A percentile compares a stretch with the other conserved stretches of the same genome.
phyloP scores from a whole-genome alignment of 768 basidiomycete genomes.

The Hortiboletus campestris region DNA sequence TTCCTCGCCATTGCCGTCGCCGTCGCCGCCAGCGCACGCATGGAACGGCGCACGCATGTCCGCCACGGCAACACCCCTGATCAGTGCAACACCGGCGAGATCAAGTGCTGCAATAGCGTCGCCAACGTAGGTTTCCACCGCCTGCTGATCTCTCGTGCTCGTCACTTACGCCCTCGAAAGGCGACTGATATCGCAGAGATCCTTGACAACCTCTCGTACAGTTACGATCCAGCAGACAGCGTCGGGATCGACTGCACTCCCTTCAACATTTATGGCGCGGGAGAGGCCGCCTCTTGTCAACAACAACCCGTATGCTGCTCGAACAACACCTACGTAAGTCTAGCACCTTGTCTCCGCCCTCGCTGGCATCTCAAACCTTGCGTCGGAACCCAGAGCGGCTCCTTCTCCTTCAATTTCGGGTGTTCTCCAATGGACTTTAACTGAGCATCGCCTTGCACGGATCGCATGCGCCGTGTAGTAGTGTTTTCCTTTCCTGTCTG shows the following conservation, averaged over 20 bases:
- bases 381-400: constrained; percentile 10
- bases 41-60: constrained; percentile 15
- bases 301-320: constrained; percentile 29
- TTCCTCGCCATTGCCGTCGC: constrained; percentile 19
- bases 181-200: constrained; percentile 5
- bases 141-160: not conserved
- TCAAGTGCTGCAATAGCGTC: constrained; percentile 23
- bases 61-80: constrained; percentile 1
- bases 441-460: constrained; percentile 9
- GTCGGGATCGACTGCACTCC: constrained; percentile 27
- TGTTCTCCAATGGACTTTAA: constrained; percentile 26
- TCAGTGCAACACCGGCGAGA: constrained; percentile 18
- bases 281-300: constrained; percentile 17
- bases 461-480: not conserved
- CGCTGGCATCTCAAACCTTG: not conserved
- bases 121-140: constrained; percentile 16
- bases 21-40: constrained; percentile 22
- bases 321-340: constrained; percentile 19
- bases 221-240: constrained; percentile 18
- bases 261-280: constrained; percentile 18
- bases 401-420: constrained; percentile 13
- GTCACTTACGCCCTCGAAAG: constrained; percentile 2
- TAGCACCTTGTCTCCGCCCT: not conserved
- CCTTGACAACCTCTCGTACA: constrained; percentile 3
- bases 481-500: not conserved